Conservation (phyloP, 148 eudicot genomes). For the Vaccinium macrocarpon region DNA sequence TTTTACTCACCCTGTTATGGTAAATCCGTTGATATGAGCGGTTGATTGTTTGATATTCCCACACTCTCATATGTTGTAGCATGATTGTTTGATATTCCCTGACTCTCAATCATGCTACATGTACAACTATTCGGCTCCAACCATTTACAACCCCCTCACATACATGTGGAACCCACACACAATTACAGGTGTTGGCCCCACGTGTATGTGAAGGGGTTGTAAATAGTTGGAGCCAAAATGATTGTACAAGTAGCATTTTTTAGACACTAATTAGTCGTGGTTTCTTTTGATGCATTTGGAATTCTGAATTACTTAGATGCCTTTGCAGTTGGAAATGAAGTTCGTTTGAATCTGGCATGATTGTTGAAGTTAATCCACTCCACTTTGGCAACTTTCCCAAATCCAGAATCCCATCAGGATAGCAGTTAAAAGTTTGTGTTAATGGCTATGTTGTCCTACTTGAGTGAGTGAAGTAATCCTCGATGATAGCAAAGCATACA, state of each 20-base stretch:
- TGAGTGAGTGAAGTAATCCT: neutral
- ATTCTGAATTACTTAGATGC: neutral
- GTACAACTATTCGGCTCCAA: too few relatives aligned
- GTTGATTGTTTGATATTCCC: neutral
- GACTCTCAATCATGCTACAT: too few relatives aligned
- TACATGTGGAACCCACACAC: too few relatives aligned
- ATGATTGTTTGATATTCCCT: too few relatives aligned
- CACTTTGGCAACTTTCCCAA: neutral
- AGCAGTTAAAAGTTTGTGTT: neutral
- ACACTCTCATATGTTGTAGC: neutral
- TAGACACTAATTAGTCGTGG: neutral
- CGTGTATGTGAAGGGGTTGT: too few relatives aligned
- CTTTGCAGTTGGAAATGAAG: neutral
- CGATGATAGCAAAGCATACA: neutral
- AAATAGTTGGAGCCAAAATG: too few relatives aligned
- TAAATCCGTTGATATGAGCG: neutral
- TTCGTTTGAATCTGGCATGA: neutral
- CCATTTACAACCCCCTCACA: too few relatives aligned
- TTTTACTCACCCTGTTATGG: neutral
- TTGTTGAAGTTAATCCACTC: neutral
- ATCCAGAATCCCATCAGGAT: neutral
- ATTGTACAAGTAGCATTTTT: too few relatives aligned
- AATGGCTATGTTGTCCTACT: neutral
- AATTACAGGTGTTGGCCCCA: too few relatives aligned
- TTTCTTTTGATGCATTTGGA: neutral